phyloP scores from a whole-genome alignment of 768 basidiomycete species.

The Cystofilobasidium capitatum region DNA sequence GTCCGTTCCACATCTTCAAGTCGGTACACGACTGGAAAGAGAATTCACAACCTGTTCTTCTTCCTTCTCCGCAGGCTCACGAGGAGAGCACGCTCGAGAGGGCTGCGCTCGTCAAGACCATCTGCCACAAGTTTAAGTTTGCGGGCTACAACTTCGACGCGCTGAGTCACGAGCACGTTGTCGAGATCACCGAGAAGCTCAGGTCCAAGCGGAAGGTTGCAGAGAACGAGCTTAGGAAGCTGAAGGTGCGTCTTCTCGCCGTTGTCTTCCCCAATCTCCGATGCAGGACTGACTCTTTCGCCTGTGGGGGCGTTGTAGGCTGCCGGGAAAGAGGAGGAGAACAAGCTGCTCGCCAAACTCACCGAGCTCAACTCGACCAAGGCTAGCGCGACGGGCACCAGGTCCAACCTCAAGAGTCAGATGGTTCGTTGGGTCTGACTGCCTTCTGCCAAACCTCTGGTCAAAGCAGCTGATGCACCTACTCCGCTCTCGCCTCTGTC shows the following conservation, averaged over 20 bases:
- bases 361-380: slow-evolving; percentile 45
- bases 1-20: neutral
- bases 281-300: neutral
- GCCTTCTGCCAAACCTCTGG: too few species aligned
- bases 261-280: neutral
- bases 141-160: slow-evolving; percentile 63
- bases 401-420: slow-evolving; percentile 30
- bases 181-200: slow-evolving; percentile 62
- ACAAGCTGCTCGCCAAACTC: slow-evolving; percentile 53
- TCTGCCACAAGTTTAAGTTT: slow-evolving; percentile 59
- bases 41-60: neutral
- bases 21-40: neutral
- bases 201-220: slow-evolving; percentile 55
- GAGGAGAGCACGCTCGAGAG: slow-evolving; percentile 63
- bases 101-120: slow-evolving; percentile 61
- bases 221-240: slow-evolving; percentile 47
- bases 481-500: neutral
- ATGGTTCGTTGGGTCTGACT: slow-evolving; percentile 36
- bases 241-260: slow-evolving; percentile 48
- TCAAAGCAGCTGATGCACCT: too few species aligned
- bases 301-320: slow-evolving; percentile 33
- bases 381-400: slow-evolving; percentile 37
- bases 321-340: slow-evolving; percentile 36
- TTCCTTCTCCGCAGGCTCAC: neutral
- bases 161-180: slow-evolving; percentile 59